Conservation (phyloP, 768 basidiomycete species). For the Kwoniella botswanensis region DNA sequence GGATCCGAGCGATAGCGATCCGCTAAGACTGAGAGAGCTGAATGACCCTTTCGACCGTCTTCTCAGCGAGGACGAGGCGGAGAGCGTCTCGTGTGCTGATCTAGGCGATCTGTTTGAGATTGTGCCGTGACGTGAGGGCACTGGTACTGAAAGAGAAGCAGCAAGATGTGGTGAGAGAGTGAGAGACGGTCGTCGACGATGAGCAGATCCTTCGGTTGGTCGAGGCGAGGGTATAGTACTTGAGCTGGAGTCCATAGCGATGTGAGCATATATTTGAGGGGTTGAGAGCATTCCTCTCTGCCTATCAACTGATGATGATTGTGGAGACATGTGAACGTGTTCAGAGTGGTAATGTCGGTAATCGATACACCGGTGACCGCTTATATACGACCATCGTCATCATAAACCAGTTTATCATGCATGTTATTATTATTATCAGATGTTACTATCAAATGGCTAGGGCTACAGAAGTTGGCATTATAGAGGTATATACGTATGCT, state of each 20-base stretch:
- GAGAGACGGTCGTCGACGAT: slow-evolving; percentile 16
- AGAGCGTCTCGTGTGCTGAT: neutral
- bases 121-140: slow-evolving; percentile 30
- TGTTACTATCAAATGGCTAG: neutral
- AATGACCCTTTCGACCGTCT: slow-evolving; percentile 27
- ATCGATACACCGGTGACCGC: neutral
- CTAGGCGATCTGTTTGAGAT: slow-evolving; percentile 7
- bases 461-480: neutral
- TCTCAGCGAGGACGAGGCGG: slow-evolving; percentile 20
- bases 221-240: neutral
- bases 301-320: neutral
- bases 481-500: neutral
- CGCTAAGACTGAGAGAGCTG: slow-evolving; percentile 22
- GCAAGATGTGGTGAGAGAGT: slow-evolving; percentile 11
- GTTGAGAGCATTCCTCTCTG: too few relatives aligned
- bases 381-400: neutral
- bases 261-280: neutral
- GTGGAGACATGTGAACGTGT: neutral
- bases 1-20: slow-evolving; percentile 18
- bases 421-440: neutral
- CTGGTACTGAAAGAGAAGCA: slow-evolving; percentile 20
- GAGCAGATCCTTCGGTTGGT: neutral
- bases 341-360: neutral
- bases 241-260: neutral
- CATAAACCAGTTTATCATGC: neutral